These are phyloP conservation scores for Lactifluus piperatus DNA, from an alignment of 768 basidiomycete species.

Conservation along the genomic window DNA sequence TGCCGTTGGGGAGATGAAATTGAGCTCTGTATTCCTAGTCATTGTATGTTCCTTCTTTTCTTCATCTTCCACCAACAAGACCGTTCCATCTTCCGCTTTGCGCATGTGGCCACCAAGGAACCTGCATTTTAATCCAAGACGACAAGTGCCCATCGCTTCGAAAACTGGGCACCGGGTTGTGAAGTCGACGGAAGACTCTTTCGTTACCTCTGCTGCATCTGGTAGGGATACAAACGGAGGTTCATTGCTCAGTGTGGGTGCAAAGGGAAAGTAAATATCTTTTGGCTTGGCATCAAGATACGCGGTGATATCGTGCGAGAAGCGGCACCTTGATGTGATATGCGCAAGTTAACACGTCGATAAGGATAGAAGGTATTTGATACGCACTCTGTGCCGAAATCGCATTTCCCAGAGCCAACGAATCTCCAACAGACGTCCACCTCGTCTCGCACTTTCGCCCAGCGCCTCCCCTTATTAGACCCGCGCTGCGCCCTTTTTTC, in stretches of 20 bases:
- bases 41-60: slow-evolving; percentile 46
- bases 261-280: slow-evolving; percentile 57
- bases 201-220: slow-evolving; percentile 24
- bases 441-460: slow-evolving; percentile 70
- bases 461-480: slow-evolving; percentile 76
- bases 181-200: slow-evolving; percentile 36
- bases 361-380: neutral
- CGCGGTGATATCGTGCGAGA: slow-evolving; percentile 63
- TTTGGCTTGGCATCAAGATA: slow-evolving; percentile 71
- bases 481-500: slow-evolving; percentile 70
- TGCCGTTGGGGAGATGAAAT: slow-evolving; percentile 50
- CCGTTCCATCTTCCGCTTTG: slow-evolving; percentile 36
- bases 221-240: slow-evolving; percentile 43
- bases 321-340: slow-evolving; percentile 49
- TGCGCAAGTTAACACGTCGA: neutral
- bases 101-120: slow-evolving; percentile 74
- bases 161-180: slow-evolving; percentile 58
- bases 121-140: slow-evolving; percentile 84
- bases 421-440: slow-evolving; percentile 76
- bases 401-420: slow-evolving; percentile 62
- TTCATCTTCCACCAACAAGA: slow-evolving; percentile 44
- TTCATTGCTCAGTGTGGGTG: slow-evolving; percentile 33
- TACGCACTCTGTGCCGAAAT: slow-evolving; percentile 55
- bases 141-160: slow-evolving; percentile 63
- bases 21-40: slow-evolving; percentile 50